Evolutionary conservation across 169 alveolate species (phyloP).

Genomic region (Cryptosporidium canis): DNA sequence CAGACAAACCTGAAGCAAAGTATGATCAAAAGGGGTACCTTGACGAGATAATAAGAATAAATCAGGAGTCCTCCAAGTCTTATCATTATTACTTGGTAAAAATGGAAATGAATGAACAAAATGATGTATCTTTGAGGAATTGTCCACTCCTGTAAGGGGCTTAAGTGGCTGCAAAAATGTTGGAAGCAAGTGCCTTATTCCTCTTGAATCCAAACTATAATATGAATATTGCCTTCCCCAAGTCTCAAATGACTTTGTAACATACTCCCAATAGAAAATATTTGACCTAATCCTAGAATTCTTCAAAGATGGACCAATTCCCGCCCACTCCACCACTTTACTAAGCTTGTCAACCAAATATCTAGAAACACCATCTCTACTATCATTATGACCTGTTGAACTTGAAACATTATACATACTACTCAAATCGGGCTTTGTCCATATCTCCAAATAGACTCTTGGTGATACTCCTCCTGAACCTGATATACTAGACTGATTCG

Average conservation of each 20-base stretch:
- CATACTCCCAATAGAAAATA: constrained; percentile 61
- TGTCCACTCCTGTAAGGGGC: constrained; percentile 28
- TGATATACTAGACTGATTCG: not conserved
- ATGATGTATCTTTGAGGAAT: constrained; percentile 63
- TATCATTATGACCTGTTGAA: not conserved
- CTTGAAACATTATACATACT: not conserved
- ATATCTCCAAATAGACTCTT: constrained; percentile 35
- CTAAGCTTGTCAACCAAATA: constrained; percentile 17
- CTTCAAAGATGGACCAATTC: constrained; percentile 51
- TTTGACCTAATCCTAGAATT: constrained; percentile 45
- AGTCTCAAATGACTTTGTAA: constrained; percentile 55
- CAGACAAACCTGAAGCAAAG: constrained; percentile 57
- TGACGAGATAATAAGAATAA: constrained; percentile 62
- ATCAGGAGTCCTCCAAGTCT: constrained; percentile 63
- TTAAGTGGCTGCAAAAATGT: constrained; percentile 59
- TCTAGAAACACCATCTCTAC: constrained; percentile 7
- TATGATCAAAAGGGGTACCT: constrained; percentile 70
- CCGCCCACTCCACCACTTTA: constrained; percentile 47
- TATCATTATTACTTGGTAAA: constrained; percentile 30
- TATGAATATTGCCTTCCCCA: constrained; percentile 66
- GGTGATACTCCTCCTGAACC: not conserved
- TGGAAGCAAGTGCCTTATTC: constrained; percentile 60
- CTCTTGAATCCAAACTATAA: constrained; percentile 71
- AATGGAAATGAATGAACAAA: constrained; percentile 65
- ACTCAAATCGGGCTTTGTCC: constrained; percentile 68